Base-by-base conservation (phyloP, 1,284 basidiomycete species). In the Puccinia coronata region DNA sequence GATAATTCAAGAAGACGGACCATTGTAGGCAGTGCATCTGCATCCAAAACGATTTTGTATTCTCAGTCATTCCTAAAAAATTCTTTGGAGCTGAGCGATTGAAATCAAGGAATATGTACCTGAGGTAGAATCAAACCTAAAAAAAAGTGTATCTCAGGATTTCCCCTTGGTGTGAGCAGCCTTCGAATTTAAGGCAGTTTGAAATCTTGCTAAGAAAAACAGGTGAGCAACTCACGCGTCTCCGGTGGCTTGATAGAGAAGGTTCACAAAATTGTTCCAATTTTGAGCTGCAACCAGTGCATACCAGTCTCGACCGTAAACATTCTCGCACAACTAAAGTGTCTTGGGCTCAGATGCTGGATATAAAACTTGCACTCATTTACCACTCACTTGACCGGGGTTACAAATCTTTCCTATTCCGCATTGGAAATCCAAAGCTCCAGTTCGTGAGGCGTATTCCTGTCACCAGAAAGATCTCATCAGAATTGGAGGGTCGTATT, bases 251-350 rank as follows among this genome's bases (percentile, higher is more conserved):
- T 81, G 67, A 67, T 65, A 81, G 6, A 81, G 57, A n/a, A 57
- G 65, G 34, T 81, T 81, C 6, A 81, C 71, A 55, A 81, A 81
- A 55, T 73, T 73, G 39, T 81, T 81, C 79, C 79, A 81, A 67
- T 81, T 81, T 53, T 81, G 69, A 8, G 70, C 79, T 25, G 71
- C 79, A 31, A 81, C 79, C 25, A 81, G 79, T 14, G 79, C 79
- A 67, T 81, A 81, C 79, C 79, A 81, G 43, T 81, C 71, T 67
- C 47, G 51, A 31, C 79, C 79, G 16, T 65, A 51, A 16, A 81
- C 57, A 20, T 55, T 63, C 55, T 81, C 70, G 59, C 79, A 81
- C 51, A 77, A 67, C 75, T 77, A 43, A 41, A 74, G 11, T 25
- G 2, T 53, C 20, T 36, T 1, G 43, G 20, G 20, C n/a, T 1